Evolutionary conservation across 768 basidiomycete genomes (phyloP).

Genomic region (Auriscalpium microsporum): DNA sequence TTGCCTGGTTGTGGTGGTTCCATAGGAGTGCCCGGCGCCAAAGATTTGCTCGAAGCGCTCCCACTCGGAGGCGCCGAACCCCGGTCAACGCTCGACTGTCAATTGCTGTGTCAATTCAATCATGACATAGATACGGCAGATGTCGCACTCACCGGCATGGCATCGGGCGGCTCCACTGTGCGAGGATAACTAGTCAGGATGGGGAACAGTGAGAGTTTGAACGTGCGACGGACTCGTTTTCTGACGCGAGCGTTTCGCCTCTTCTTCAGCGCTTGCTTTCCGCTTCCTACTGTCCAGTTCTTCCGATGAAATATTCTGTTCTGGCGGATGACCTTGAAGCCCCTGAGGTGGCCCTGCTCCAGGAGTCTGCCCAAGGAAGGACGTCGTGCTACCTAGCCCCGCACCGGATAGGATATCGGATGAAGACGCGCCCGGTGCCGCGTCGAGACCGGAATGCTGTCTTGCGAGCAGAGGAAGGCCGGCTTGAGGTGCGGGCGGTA

Average conservation of each 20-base stretch:
- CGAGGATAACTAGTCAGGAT: background rate
- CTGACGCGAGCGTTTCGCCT: slow-evolving; percentile 61
- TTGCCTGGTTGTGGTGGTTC: slow-evolving; percentile 24
- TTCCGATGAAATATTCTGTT: slow-evolving; percentile 36
- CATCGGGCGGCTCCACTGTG: slow-evolving; percentile 22
- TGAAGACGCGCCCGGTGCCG: slow-evolving; percentile 4
- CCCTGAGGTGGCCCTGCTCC: slow-evolving; percentile 1
- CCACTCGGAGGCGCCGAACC: slow-evolving; percentile 16
- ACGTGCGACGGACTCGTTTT: slow-evolving; percentile 51
- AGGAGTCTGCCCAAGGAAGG: slow-evolving; percentile 4
- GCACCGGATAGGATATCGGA: slow-evolving; percentile 10
- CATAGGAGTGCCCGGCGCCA: background rate
- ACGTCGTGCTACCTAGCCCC: background rate
- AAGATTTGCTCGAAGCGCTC: slow-evolving; percentile 1
- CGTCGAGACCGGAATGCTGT: slow-evolving; percentile 3
- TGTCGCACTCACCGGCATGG: slow-evolving; percentile 17
- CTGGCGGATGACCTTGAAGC: slow-evolving; percentile 5
- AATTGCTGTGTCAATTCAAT: background rate
- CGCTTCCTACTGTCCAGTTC: slow-evolving; percentile 55
- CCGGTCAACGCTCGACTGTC: slow-evolving; percentile 18
- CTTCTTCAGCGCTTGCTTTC: slow-evolving; percentile 56
- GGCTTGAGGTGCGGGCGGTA: slow-evolving; percentile 2
- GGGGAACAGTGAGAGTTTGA: background rate
- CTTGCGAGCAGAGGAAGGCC: slow-evolving; percentile 6
- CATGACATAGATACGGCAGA: background rate